Conservation (phyloP, 495 filamentous ascomycete genomes). For the Sordaria brevicollis region DNA sequence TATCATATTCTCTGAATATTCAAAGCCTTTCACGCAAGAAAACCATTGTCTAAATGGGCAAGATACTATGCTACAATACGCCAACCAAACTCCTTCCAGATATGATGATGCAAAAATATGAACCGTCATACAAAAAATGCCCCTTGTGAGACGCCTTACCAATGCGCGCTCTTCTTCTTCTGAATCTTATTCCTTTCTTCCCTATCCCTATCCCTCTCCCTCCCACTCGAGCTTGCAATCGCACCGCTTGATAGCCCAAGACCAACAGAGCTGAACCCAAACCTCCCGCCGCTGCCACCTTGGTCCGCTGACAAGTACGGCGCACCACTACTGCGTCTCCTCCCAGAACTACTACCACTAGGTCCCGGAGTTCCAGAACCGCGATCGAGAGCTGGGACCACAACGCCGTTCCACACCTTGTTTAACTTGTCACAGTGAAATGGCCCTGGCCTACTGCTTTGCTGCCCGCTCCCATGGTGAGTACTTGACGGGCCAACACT, state of each 20-base stretch:
- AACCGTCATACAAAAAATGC: neutral
- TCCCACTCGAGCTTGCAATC: constrained; percentile 5
- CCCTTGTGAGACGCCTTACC: constrained; percentile 10
- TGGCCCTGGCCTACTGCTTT: constrained; percentile 7
- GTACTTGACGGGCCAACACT: constrained; percentile 27
- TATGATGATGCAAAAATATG: neutral
- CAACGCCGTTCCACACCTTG: constrained; percentile 18
- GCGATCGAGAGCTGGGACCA: neutral
- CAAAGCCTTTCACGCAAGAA: neutral
- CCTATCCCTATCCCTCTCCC: constrained; percentile 14
- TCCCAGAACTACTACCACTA: neutral
- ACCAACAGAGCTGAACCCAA: neutral
- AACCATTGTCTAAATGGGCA: neutral
- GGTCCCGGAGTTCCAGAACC: neutral
- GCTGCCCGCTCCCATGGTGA: neutral
- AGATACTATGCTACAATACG: neutral
- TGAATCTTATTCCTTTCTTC: constrained; percentile 24
- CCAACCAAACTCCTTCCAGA: neutral
- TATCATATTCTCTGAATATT: neutral
- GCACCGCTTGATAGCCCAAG: constrained; percentile 1
- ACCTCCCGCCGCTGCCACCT: neutral
- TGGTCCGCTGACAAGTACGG: neutral
- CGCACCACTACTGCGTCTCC: neutral
- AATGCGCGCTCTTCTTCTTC: constrained; percentile 37
- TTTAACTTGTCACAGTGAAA: constrained; percentile 16